Evolutionary conservation across 2,329 filamentous ascomycete genomes (phyloP), one percentile per base, ranked within the genome.

Genomic region (Alternaria sp.): DNA sequence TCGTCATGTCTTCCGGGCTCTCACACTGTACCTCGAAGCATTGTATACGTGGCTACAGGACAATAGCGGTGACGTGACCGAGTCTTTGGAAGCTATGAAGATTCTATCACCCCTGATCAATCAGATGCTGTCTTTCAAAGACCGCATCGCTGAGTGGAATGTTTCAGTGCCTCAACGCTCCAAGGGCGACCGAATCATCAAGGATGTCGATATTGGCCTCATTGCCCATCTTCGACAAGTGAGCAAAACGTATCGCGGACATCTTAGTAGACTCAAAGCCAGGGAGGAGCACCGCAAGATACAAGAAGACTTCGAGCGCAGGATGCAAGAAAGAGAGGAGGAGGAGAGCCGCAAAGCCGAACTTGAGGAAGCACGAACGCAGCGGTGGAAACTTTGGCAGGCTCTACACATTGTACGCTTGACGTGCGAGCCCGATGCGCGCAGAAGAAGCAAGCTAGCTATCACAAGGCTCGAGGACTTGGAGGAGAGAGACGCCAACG

Each of bases 401-500:
- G 50, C 70, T 43, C 66, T 79, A 0, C 76, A 80, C 50, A 59
- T 75, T 5, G 49, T 25, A 8, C 72, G 78, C 26, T 66, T 74
- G 65, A 47, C 62, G 13, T 74, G 65, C 25, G 77, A 79, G 55
- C 67, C 70, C 3, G 68, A 74, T 40, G 25, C 50, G 7, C 10
- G 12, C 4, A 62, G 62, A 40, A 63, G 67, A n/a, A 50, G 44
- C 12, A 54, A 50, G 23, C 52, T 74, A 6, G 47, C 57, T 6
- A 68, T 70, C 8, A 52, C 59, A 6, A 65, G 63, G 9, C 54
- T 69, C n/a, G 59, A 67, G 4, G 63, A 71, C 19, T 2, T 63
- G 5, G 70, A 68, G 5, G 77, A 80, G 17, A 62, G 68, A 23
- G 82, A 84, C 52, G 75, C 78, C 0, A 80, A 83, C 56, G 83